A percentile compares a stretch with the other conserved stretches of the same genome.
phyloP scores from a whole-genome alignment of 1,284 basidiomycete species.

The Apiotrichum laibachii region DNA sequence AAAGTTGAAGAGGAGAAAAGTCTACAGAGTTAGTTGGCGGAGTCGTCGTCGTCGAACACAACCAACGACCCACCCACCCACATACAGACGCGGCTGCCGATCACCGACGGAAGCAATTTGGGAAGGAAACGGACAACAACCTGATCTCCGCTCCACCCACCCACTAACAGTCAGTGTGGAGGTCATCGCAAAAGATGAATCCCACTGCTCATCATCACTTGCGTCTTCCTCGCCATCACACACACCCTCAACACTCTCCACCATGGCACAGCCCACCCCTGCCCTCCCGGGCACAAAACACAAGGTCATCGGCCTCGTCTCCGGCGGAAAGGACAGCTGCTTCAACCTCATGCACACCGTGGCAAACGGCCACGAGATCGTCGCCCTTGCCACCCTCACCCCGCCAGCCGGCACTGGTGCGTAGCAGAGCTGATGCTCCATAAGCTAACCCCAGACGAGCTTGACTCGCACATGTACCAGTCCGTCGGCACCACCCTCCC shows the following conservation, averaged over 20 bases:
- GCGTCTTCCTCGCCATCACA: not conserved
- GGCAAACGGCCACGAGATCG: conserved; percentile 79
- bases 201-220: not conserved
- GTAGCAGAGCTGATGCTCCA: conserved; percentile 6
- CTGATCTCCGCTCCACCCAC: too few species aligned
- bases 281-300: conserved; percentile 36
- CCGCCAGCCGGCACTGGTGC: conserved; percentile 81
- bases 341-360: conserved; percentile 90
- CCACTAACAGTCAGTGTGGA: not conserved
- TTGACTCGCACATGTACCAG: conserved; percentile 98
- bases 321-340: conserved; percentile 97
- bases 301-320: conserved; percentile 90
- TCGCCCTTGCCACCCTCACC: conserved; percentile 84
- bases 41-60: too few species aligned
- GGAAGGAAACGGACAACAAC: too few species aligned
- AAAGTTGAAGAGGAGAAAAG: not conserved
- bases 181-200: not conserved
- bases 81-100: too few species aligned
- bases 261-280: not conserved
- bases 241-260: not conserved
- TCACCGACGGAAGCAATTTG: too few species aligned
- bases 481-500: conserved; percentile 96
- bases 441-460: conserved; percentile 67
- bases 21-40: not conserved
- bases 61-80: too few species aligned